A percentile compares a stretch with the other conserved stretches of the same genome.
Conservation (phyloP, 179 eudicot genomes). For the Pouteria campechiana region DNA sequence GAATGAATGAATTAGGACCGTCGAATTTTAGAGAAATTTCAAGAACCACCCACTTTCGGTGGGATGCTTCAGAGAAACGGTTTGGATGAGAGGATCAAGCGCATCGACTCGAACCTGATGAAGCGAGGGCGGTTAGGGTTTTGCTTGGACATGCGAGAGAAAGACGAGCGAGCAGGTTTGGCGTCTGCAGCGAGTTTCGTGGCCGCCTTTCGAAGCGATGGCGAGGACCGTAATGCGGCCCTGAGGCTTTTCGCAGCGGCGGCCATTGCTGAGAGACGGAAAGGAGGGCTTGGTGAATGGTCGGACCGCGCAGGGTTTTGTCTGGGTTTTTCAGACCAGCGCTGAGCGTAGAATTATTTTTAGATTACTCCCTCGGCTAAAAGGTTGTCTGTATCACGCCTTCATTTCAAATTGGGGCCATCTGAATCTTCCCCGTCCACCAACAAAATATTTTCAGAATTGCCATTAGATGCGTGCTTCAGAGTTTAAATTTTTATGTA, state of each 20-base stretch:
- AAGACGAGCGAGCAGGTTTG: slow-evolving; percentile 45
- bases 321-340: too few species aligned
- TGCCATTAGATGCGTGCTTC: too few species aligned
- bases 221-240: slow-evolving; percentile 56
- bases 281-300: too few species aligned
- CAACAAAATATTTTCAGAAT: too few species aligned
- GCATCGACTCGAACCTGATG: slow-evolving; percentile 39
- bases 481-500: too few species aligned
- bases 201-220: slow-evolving; percentile 47
- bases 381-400: too few species aligned
- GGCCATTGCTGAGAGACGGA: slow-evolving; percentile 19
- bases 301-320: too few species aligned
- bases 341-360: too few species aligned
- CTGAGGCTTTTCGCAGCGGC: slow-evolving; percentile 53
- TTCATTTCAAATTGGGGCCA: too few species aligned
- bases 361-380: too few species aligned
- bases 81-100: neutral
- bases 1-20: neutral
- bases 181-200: slow-evolving; percentile 34
- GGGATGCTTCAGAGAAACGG: neutral
- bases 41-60: neutral
- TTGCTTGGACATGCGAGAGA: slow-evolving; percentile 31
- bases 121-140: slow-evolving; percentile 41
- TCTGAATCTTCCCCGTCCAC: too few species aligned
- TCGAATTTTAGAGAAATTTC: too few species aligned